phyloP scores from a whole-genome alignment of 768 basidiomycete genomes.

The Calocybe gangraenosa region DNA sequence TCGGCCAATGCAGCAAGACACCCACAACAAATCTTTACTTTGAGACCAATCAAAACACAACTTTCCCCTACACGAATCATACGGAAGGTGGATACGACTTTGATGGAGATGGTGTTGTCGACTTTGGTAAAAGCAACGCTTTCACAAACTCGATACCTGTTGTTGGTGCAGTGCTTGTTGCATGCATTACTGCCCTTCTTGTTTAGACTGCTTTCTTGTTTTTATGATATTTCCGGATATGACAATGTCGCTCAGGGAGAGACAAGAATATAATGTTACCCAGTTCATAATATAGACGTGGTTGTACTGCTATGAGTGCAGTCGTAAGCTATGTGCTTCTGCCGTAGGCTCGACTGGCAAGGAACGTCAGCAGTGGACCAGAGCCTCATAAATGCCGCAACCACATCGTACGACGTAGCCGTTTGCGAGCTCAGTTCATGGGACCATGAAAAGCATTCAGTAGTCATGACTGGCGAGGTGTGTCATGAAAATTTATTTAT shows the following conservation, averaged over 20 bases:
- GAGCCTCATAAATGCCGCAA: too few species aligned
- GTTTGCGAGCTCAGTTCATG: too few species aligned
- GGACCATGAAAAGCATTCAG: too few species aligned
- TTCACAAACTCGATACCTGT: conserved; percentile 11
- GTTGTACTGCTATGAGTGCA: too few species aligned
- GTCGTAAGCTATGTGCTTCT: too few species aligned
- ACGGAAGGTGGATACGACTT: conserved; percentile 31
- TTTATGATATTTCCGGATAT: conserved; percentile 12
- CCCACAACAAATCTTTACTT: conserved; percentile 69
- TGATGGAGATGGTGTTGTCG: conserved; percentile 35
- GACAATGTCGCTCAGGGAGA: conserved; percentile 8
- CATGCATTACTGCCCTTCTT: conserved; percentile 9
- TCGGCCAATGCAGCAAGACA: conserved; percentile 72
- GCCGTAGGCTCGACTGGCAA: too few species aligned
- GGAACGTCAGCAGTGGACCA: too few species aligned
- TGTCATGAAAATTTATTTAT: too few species aligned
- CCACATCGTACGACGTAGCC: too few species aligned
- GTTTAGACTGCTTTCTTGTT: conserved; percentile 11
- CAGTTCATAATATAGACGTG: too few species aligned
- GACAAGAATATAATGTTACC: conserved; percentile 9
- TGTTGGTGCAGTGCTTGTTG: conserved; percentile 8
- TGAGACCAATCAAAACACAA: conserved; percentile 72
- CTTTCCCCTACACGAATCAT: conserved; percentile 54
- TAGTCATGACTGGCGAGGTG: too few species aligned
- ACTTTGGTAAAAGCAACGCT: conserved; percentile 9